Evolutionary conservation across 495 filamentous ascomycete species (phyloP).

Genomic region (Aspergillus homomorphus): DNA sequence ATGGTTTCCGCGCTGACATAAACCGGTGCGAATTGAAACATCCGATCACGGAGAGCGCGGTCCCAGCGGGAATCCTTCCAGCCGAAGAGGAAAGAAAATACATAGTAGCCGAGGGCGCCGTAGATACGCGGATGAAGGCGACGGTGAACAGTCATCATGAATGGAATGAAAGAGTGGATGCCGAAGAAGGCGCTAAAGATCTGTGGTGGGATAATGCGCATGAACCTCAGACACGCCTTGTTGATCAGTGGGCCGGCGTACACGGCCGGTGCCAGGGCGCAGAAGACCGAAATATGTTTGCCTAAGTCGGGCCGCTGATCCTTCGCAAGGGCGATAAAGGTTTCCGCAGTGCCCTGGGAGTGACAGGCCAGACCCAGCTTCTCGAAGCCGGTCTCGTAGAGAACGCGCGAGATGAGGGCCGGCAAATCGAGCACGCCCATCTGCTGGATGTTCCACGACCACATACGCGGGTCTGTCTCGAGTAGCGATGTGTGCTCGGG

Average conservation of each 20-base stretch:
- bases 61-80: conserved; percentile 92
- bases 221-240: conserved; percentile 90
- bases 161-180: conserved; percentile 90
- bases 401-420: conserved; percentile 78
- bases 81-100: conserved; percentile 87
- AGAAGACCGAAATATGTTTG: conserved; percentile 83
- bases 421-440: conserved; percentile 92
- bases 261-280: conserved; percentile 85
- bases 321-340: conserved; percentile 85
- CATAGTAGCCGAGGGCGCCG: conserved; percentile 81
- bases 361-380: conserved; percentile 84
- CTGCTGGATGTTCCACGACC: conserved; percentile 94
- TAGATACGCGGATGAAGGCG: conserved; percentile 65
- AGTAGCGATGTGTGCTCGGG: conserved; percentile 71
- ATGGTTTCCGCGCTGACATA: conserved; percentile 89
- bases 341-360: conserved; percentile 89
- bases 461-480: conserved; percentile 84
- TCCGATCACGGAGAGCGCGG: conserved; percentile 68
- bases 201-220: conserved; percentile 70
- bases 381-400: conserved; percentile 77
- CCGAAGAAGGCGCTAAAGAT: conserved; percentile 85
- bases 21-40: conserved; percentile 90
- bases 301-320: conserved; percentile 89
- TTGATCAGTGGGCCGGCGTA: conserved; percentile 87
- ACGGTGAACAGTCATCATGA: conserved; percentile 85